phyloP scores from a whole-genome alignment of 2,329 filamentous ascomycete species.

The Aspergillus floridensis region DNA sequence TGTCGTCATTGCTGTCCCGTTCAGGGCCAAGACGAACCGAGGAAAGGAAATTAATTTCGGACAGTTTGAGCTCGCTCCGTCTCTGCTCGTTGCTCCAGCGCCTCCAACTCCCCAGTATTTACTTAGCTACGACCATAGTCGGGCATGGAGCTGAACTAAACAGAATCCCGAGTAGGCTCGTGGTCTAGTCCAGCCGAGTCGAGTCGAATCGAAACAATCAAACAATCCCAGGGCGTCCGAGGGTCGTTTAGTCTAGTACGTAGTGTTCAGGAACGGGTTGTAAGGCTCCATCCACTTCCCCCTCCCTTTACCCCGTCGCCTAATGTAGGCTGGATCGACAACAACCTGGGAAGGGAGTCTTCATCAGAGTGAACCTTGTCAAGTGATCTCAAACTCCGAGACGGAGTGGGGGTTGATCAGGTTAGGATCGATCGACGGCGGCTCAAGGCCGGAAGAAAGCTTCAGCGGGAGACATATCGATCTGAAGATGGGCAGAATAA shows the following conservation, averaged over 20 bases:
- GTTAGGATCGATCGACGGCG: not conserved
- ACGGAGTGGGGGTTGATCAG: not conserved
- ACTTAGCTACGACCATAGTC: too few species aligned
- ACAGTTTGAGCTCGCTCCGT: not conserved
- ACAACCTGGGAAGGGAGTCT: slow-evolving; percentile 17
- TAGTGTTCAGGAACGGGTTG: slow-evolving; percentile 6
- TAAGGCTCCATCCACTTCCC: slow-evolving; percentile 18
- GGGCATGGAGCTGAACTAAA: too few species aligned
- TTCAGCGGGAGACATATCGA: not conserved
- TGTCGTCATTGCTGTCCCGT: not conserved
- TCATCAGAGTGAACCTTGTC: slow-evolving; percentile 15
- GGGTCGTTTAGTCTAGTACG: slow-evolving; percentile 1
- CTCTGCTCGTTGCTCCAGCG: not conserved
- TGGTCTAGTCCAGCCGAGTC: not conserved
- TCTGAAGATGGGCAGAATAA: not conserved
- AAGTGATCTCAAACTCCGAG: slow-evolving; percentile 1
- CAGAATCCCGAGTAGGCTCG: not conserved
- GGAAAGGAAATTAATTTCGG: not conserved
- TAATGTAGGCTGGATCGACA: slow-evolving; percentile 25
- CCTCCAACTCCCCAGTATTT: too few species aligned
- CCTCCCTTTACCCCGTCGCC: slow-evolving; percentile 9
- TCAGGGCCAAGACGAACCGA: not conserved
- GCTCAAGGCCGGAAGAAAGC: not conserved
- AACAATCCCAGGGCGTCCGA: slow-evolving; percentile 7
- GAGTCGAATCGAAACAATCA: not conserved